Evolutionary conservation across 352 stramenopile genomes (phyloP), one percentile per base, ranked within the genome.

Genomic region (Globisporangium viniferum): DNA sequence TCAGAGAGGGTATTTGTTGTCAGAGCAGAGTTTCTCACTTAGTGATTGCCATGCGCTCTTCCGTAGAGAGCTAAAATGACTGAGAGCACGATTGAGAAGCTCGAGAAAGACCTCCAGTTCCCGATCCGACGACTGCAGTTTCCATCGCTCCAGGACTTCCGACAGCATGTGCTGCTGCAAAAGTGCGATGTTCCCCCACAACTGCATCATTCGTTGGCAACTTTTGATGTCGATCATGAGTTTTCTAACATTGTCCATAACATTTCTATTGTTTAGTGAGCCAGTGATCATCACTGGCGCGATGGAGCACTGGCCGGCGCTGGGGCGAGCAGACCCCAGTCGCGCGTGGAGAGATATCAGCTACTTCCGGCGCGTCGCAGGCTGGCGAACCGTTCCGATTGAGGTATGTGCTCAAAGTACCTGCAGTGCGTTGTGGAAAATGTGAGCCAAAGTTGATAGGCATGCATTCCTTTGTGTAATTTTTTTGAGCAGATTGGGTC

Each of bases 291-390:
- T 96, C 64, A 92, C 75, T 6, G 81, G 77, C 5, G 81, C 79
- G 12, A 91, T 96, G 86, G 82, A 94, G 44, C 72, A 82, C n/a
- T 96, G 89, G 89, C 88, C 89, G 10, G 89, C 89, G 2, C 65
- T 93, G n/a, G 84, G 82, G 33, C 71, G 62, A 29, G 65, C 63
- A 0, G 77, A 82, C 9, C 56, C 68, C 1, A 49, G 68, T 44
- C 79, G 82, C 54, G 72, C 71, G 7, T 96, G 89, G 89, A 72
- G 75, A 33, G 62, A 88, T 41, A 33, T 93, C 8, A 59, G 76
- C n/a, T 95, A 95, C 71, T 77, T 96, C 48, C 81, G 85, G 29
- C 72, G 71, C 46, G 73, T 94, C n/a, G 86, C 86, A 41, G 88
- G 89, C 14, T 67, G 75, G 53, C 88, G 89, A 56, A 94, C 88